These are phyloP conservation scores for Coemansia sp. DNA, from an alignment of 192 early-diverging fungal genomes.

Conservation along the genomic window DNA sequence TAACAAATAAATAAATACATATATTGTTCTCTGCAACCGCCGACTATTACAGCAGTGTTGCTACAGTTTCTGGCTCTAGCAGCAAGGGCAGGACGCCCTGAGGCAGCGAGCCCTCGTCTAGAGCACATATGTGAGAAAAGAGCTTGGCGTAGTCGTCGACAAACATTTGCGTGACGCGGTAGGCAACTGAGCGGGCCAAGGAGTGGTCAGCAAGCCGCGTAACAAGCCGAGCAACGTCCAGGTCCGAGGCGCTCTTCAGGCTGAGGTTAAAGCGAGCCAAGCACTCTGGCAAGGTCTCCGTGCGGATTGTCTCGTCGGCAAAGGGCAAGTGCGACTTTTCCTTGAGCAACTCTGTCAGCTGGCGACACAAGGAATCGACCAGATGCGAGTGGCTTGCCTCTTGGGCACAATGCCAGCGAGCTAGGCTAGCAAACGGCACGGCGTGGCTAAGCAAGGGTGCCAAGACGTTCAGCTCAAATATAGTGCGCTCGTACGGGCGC, in stretches of 20 bases:
- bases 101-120: neutral
- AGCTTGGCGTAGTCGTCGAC: constrained; percentile 23
- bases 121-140: neutral
- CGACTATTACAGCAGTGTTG: constrained; percentile 5
- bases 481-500: constrained; percentile 24
- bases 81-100: too few relatives aligned
- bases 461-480: constrained; percentile 43
- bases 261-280: constrained; percentile 18
- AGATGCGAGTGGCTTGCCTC: neutral
- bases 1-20: neutral
- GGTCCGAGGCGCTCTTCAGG: constrained; percentile 26
- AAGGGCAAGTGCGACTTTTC: constrained; percentile 31
- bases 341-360: constrained; percentile 21
- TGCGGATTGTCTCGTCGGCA: neutral
- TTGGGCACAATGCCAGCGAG: neutral
- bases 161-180: constrained; percentile 13
- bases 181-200: constrained; percentile 3
- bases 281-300: neutral
- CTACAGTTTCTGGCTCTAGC: constrained; percentile 9
- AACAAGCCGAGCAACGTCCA: constrained; percentile 32
- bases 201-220: constrained; percentile 25
- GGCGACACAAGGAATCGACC: neutral
- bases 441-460: constrained; percentile 1
- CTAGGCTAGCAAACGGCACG: neutral
- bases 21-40: too few relatives aligned